Conservation (phyloP, 148 eudicot genomes). For the Chenopodium suecicum region DNA sequence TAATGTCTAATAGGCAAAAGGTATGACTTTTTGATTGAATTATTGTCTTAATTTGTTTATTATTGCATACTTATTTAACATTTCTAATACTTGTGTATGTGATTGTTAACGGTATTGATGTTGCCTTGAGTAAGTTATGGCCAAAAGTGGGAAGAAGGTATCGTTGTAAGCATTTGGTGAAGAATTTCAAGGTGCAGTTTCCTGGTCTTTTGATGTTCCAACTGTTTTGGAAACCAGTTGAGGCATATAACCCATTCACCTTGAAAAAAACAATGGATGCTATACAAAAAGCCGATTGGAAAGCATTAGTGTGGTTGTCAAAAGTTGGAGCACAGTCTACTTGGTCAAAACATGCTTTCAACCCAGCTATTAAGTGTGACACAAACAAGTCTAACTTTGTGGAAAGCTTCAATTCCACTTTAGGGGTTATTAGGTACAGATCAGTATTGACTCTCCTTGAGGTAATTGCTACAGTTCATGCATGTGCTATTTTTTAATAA, state of each 20-base stretch:
- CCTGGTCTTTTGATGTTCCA: background rate
- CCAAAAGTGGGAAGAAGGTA: background rate
- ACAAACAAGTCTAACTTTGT: background rate
- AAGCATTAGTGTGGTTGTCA: background rate
- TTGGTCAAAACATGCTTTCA: background rate
- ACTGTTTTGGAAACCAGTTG: background rate
- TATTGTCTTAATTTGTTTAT: background rate
- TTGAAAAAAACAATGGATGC: background rate
- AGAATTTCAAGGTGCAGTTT: background rate
- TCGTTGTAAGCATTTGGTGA: background rate
- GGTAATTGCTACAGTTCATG: background rate
- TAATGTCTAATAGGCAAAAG: background rate
- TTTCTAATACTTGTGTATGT: background rate
- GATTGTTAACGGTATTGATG: background rate
- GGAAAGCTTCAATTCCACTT: background rate
- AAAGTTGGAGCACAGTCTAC: background rate
- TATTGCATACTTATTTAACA: background rate
- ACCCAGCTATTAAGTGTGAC: background rate
- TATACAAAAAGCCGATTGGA: background rate
- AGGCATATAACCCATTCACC: background rate
- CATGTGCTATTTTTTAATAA: too few relatives aligned
- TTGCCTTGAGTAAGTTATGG: background rate
- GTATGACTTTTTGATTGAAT: background rate
- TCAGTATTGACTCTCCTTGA: background rate
- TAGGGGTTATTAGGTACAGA: too few relatives aligned